Evolutionary conservation across 2,329 filamentous ascomycete species (phyloP).

Genomic region (Cordyceps cateniannulata): DNA sequence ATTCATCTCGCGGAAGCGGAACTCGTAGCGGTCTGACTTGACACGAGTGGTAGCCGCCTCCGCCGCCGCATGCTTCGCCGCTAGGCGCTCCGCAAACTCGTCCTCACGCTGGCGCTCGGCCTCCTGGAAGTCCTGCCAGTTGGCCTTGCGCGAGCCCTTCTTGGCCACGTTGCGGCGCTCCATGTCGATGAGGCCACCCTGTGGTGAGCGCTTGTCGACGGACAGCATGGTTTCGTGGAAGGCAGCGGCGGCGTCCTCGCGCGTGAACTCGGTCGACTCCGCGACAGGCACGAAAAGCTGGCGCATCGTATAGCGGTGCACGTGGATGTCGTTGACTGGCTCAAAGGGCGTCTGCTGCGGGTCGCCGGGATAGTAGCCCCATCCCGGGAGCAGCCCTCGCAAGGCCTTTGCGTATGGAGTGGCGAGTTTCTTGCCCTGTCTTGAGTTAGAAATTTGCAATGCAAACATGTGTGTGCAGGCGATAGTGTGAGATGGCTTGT

Average conservation of each 20-base stretch:
- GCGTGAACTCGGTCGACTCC: conserved; percentile 57
- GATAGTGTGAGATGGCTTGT: conserved; percentile 13
- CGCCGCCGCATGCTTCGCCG: conserved; percentile 27
- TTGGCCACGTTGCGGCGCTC: conserved; percentile 34
- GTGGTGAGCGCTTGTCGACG: conserved; percentile 54
- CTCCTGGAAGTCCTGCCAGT: conserved; percentile 33
- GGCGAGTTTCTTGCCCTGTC: conserved; percentile 69
- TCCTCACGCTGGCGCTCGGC: conserved; percentile 38
- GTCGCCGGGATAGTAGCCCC: conserved; percentile 46
- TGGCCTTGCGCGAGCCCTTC: conserved; percentile 34
- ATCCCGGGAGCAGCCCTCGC: conserved; percentile 71
- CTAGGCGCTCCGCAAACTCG: conserved; percentile 28
- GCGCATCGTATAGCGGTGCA: conserved; percentile 55
- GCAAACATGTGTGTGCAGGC: background rate
- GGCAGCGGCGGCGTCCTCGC: conserved; percentile 58
- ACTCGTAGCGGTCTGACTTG: conserved; percentile 50
- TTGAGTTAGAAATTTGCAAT: conserved; percentile 20
- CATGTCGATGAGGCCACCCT: conserved; percentile 53
- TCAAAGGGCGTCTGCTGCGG: conserved; percentile 42
- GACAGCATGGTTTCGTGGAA: conserved; percentile 56
- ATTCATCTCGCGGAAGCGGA: conserved; percentile 54
- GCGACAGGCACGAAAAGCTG: conserved; percentile 60
- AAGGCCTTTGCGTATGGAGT: conserved; percentile 71
- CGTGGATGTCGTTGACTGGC: conserved; percentile 57
- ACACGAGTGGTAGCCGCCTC: conserved; percentile 38